Conservation (phyloP, 169 alveolate genomes). For the Plasmodium adleri region DNA sequence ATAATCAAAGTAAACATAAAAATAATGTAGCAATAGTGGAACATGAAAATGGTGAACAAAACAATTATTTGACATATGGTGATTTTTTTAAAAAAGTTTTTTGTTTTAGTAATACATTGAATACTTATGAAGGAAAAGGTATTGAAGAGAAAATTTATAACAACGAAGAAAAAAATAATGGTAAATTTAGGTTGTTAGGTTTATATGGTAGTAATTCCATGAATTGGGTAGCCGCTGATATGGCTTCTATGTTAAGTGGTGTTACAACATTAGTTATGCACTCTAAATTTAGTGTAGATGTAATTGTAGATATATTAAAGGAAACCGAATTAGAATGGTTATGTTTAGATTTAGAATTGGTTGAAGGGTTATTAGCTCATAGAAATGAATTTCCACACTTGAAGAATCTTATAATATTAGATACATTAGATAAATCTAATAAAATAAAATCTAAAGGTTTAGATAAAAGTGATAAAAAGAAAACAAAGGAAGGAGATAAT, state of each 20-base stretch:
- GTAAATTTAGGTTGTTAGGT: slow-evolving; percentile 40
- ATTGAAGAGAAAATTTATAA: slow-evolving; percentile 15
- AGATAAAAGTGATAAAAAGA: background rate
- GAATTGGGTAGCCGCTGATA: slow-evolving; percentile 33
- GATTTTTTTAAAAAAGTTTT: background rate
- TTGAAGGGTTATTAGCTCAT: background rate
- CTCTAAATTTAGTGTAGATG: slow-evolving; percentile 46
- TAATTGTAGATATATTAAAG: slow-evolving; percentile 26
- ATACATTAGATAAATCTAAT: background rate
- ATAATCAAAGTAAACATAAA: background rate
- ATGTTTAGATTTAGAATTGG: slow-evolving; percentile 34
- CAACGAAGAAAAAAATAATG: slow-evolving; percentile 29
- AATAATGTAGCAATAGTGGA: slow-evolving; percentile 16
- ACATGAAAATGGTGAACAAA: slow-evolving; percentile 15
- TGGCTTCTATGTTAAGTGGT: slow-evolving; percentile 26
- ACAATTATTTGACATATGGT: background rate
- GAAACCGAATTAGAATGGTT: slow-evolving; percentile 57
- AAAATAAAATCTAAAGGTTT: background rate
- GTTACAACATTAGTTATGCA: slow-evolving; percentile 56
- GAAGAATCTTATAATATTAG: slow-evolving; percentile 43
- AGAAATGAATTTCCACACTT: slow-evolving; percentile 22
- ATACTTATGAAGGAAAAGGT: slow-evolving; percentile 41
- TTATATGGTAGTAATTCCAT: slow-evolving; percentile 50
- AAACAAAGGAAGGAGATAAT: slow-evolving; percentile 2
- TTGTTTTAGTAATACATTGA: background rate